Percentiles rank a stretch among this genome's conserved stretches.
These are phyloP conservation scores for Coffea humblotiana DNA, from an alignment of 305 asterid genomes.

Conservation along the genomic window DNA sequence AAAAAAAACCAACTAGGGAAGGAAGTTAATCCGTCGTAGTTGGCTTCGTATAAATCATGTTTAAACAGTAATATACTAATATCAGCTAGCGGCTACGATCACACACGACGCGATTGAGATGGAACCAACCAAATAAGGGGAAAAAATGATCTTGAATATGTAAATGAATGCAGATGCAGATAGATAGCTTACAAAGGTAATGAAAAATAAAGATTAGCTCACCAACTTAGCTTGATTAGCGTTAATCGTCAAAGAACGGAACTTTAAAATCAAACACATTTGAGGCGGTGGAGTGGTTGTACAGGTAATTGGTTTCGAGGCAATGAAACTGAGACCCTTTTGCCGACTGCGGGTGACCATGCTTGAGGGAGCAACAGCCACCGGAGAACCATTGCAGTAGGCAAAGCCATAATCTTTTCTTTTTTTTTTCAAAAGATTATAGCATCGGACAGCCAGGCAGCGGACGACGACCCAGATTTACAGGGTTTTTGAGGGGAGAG, in stretches of 20 bases:
- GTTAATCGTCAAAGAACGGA: slow-evolving; percentile 1
- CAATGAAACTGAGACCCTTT: slow-evolving; percentile 6
- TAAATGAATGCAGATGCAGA: background rate
- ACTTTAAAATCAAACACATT: background rate
- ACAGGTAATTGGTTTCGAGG: background rate
- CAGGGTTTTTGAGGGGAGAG: background rate
- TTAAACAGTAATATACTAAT: background rate
- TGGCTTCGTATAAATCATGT: background rate
- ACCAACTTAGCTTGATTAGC: slow-evolving; percentile 8
- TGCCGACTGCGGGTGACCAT: slow-evolving; percentile 2
- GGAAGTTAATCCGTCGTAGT: background rate
- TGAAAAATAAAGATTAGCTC: slow-evolving; percentile 1
- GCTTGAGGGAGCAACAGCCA: slow-evolving; percentile 11
- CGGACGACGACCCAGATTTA: background rate
- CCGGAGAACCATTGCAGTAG: slow-evolving; percentile 23
- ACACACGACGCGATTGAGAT: background rate
- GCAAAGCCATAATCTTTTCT: background rate
- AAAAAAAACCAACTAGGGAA: background rate
- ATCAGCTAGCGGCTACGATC: background rate
- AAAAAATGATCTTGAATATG: background rate
- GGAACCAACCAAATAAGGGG: background rate
- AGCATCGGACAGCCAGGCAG: background rate
- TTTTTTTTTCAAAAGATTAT: background rate
- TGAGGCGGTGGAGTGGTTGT: slow-evolving; percentile 9
- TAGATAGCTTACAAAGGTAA: background rate